Base-by-base conservation (phyloP, 2,329 filamentous ascomycete species). In the Emericellopsis cladophorae region DNA sequence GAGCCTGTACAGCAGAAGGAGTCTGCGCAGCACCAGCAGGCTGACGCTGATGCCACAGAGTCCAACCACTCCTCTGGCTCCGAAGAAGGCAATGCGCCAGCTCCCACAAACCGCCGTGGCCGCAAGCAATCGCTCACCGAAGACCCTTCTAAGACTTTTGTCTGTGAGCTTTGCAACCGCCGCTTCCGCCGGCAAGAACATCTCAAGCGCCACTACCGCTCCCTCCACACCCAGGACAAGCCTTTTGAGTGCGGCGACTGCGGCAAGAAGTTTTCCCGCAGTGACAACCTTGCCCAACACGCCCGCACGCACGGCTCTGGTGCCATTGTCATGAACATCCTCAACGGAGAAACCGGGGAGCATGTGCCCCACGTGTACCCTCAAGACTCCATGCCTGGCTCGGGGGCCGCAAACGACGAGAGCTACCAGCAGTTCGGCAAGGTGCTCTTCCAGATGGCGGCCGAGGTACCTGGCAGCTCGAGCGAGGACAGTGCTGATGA, bases 91-190 rank as follows among this genome's bases (percentile, higher is more conserved):
- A 60, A 49, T 64, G 51, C 57, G 43, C 66, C 72, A 4, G 66
- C 70, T 8, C 82, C 83, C 9, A 76, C 84, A 51, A 94, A 86
- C 64, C 89, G 92, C 49, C 89, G 92, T 44, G 92, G 92, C 45
- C 89, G 92, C 64, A 98, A 98, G 79, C 92, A 98, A 68, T 96
- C 92, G 1, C 66, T 96, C 52, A 96, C 92, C 5, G 92, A 96
- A 56, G 92, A 98, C 55, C 92, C 92, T 2, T 93, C 87, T 55
- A 98, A 98, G 80, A 95, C 89, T 1, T 98, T 96, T 48, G 86
- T 95, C 45, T 98, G 92, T 68, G 88, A 89, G 42, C 76, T 95
- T 18, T 98, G 92, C 80, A 90, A 87, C 55, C 88, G 92, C 49
- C 86, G 92, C 46, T 98, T 98, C 82, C 84, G 92, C 47, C 86